Base-by-base conservation (phyloP, 2,329 filamentous ascomycete genomes). In the Monosporascus cannonballus region DNA sequence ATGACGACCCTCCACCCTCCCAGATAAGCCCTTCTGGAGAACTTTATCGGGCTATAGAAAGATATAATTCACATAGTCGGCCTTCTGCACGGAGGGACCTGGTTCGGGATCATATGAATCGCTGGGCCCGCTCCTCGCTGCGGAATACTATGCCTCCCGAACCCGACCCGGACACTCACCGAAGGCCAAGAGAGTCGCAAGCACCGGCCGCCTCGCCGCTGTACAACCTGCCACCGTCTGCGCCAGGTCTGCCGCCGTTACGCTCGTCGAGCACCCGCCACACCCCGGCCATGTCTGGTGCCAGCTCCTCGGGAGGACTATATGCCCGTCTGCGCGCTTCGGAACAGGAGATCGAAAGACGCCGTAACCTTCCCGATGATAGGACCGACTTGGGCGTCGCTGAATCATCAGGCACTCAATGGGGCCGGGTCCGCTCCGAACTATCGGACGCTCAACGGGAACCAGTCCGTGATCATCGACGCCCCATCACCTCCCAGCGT, bases 1-100 rank as follows among this genome's bases (percentile, higher is more conserved):
- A 74, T 62, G 67, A 69, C 55, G 62, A 68, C 56, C 61, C 69
- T 51, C 55, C 67, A 17, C 61, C 67, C 55, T 60, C 65, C 51
- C 62, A 72, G 42, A 69, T 73, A 45, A 73, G 69, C 48, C 69
- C 71, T 20, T 75, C 73, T 25, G 71, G 72, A 57, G 72, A 76
- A 63, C 60, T 76, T 48, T 72, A 69, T 56, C 64, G 71, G 59
- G 68, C 70, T 49, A 70, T 76, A 69, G 72, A 72, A 56, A 67
- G 70, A 54, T 72, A 67, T 51, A 67, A 73, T 58, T 61, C 67
- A 51, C 58, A 62, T 52, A 60, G 59, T 49, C 54, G 59, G 47
- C 50, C 64, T 50, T 41, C 57, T 50, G 48, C 49, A 50, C 53
- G 55, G 50, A 51, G 61, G 48, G 56, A 61, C 39, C 47, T 61